Base-by-base conservation (phyloP, 768 basidiomycete species). In the Pleurotus pulmonarius region DNA sequence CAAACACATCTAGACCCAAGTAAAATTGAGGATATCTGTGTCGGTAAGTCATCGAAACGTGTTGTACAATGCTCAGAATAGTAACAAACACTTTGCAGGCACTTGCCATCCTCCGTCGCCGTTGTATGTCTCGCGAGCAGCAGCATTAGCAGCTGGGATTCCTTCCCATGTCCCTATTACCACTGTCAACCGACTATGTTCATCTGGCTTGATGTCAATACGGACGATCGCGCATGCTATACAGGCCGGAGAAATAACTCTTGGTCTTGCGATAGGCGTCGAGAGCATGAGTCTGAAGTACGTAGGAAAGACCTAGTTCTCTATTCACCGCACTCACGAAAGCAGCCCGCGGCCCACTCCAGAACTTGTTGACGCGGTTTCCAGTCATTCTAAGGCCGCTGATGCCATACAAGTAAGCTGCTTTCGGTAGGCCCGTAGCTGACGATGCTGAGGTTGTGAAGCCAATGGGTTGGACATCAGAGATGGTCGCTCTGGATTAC, bases 401-500 rank as follows among this genome's bases (percentile, higher is more conserved):
- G 90, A 94, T 65, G 88, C 87, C 64, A 82, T 88, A 41, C 86
- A 90, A 76, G 88, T 85, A 45, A 46, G 71, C 59, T 40, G 9
- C 29, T 34, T 34, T 34, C 29, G 0, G 9, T 8, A 9, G 29
- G 11, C 29, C 29, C 29, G 11, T 34, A 11, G 29, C 8, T 34
- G 29, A 34, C 3, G 29, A 40, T 37, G 9, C 29, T 58, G 34
- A 39, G 13, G 45, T 55, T 25, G 6, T 29, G 16, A 59, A 92
- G 88, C 88, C 91, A 9, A 94, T 94, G 94, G 94, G 94, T 49
- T 99, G 92, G 92, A 94, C 92, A 1, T 90, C 90, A 4, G 92
- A 94, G 69, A 86, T 90, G 85, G 90, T 94, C 18, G 90, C 92
- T n/a, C 70, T 86, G 63, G 74, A 81, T 6, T 94, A 85, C 73